These are phyloP conservation scores for Asterionellopsis glacialis DNA, from an alignment of 108 stramenopile species.

Conservation along the genomic window DNA sequence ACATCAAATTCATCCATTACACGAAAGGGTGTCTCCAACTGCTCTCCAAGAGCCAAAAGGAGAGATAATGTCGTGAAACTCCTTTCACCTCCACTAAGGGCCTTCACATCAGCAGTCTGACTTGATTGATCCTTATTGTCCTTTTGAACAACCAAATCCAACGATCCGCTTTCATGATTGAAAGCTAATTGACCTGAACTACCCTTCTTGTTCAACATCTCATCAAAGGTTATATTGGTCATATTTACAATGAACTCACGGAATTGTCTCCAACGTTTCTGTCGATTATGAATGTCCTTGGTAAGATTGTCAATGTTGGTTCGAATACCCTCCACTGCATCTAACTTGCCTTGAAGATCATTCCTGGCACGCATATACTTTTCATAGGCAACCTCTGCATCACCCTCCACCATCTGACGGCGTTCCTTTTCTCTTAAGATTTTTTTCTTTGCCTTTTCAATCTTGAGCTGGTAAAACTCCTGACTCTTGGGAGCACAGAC, in stretches of 20 bases:
- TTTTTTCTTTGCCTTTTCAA: slow-evolving; percentile 30
- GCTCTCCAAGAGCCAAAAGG: slow-evolving; percentile 87
- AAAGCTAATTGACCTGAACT: slow-evolving; percentile 68
- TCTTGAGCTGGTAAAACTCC: slow-evolving; percentile 44
- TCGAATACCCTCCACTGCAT: slow-evolving; percentile 47
- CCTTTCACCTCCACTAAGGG: slow-evolving; percentile 82
- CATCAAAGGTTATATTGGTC: slow-evolving; percentile 66
- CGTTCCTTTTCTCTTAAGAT: slow-evolving; percentile 60
- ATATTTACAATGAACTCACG: slow-evolving; percentile 48
- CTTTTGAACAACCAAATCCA: slow-evolving; percentile 74
- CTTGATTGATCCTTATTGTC: slow-evolving; percentile 49
- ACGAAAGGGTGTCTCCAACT: slow-evolving; percentile 92
- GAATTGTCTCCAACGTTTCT: slow-evolving; percentile 51
- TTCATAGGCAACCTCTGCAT: slow-evolving; percentile 55
- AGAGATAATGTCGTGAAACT: slow-evolving; percentile 88
- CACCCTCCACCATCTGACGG: slow-evolving; percentile 44
- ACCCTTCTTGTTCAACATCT: slow-evolving; percentile 74
- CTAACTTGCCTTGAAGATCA: slow-evolving; percentile 45
- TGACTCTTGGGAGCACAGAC: slow-evolving; percentile 26
- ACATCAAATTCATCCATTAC: slow-evolving; percentile 99
- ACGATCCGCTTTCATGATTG: slow-evolving; percentile 49
- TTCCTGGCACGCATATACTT: slow-evolving; percentile 63
- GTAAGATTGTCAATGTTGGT: slow-evolving; percentile 22
- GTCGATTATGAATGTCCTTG: slow-evolving; percentile 44
- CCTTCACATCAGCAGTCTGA: slow-evolving; percentile 82